Percentiles rank a stretch among this genome's conserved stretches.
Evolutionary conservation across 768 basidiomycete genomes (phyloP).

Genomic region (Tylopilus plumbeoviolaceoides): DNA sequence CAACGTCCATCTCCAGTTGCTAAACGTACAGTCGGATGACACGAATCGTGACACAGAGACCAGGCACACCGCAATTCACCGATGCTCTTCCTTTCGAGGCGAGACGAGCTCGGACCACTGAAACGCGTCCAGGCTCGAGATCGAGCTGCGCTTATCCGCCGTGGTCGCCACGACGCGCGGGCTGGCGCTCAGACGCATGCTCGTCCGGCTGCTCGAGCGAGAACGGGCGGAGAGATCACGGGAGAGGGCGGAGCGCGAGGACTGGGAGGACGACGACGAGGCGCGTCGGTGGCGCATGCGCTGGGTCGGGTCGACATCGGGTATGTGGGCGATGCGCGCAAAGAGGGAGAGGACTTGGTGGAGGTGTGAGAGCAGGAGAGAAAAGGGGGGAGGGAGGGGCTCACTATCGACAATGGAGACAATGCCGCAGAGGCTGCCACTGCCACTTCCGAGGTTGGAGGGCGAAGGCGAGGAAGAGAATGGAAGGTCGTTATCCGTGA

Average conservation of each 20-base stretch:
- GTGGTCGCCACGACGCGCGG: constrained; percentile 31
- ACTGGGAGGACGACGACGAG: constrained; percentile 64
- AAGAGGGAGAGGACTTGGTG: constrained; percentile 70
- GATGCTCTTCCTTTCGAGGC: constrained; percentile 28
- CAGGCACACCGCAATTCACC: constrained; percentile 2
- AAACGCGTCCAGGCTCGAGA: constrained; percentile 30
- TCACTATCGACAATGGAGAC: constrained; percentile 80
- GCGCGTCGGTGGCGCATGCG: constrained; percentile 80
- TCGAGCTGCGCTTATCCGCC: constrained; percentile 28
- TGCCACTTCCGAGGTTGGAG: constrained; percentile 34
- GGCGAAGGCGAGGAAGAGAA: constrained; percentile 47
- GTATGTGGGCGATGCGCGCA: constrained; percentile 67
- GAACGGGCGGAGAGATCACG: constrained; percentile 36
- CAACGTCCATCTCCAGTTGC: neutral
- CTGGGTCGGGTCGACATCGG: constrained; percentile 69
- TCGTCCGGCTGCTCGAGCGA: constrained; percentile 41
- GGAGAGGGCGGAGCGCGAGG: constrained; percentile 39
- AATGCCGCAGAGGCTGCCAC: constrained; percentile 56
- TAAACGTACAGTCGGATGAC: constrained; percentile 8
- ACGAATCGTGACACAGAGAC: neutral
- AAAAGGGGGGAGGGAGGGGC: constrained; percentile 17
- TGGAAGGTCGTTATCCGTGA: constrained; percentile 55
- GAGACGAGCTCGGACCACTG: constrained; percentile 33
- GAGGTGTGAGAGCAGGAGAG: neutral
- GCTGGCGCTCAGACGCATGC: constrained; percentile 31